phyloP scores from a whole-genome alignment of 176 grass and related monocot species.

The Zea luxurians region DNA sequence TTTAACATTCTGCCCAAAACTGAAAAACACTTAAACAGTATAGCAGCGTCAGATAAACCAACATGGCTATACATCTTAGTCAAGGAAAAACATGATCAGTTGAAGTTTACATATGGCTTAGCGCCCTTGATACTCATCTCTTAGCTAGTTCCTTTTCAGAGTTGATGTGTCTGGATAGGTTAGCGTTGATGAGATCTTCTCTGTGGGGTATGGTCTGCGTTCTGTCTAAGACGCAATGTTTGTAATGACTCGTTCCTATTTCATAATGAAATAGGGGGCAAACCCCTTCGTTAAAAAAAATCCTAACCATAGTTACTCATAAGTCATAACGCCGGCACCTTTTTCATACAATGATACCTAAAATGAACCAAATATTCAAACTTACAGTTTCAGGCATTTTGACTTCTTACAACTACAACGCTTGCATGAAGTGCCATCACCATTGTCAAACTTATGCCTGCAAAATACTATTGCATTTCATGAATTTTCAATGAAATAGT shows the following conservation, averaged over 20 bases:
- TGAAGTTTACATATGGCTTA: too few relatives aligned
- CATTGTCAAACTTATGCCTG: slow-evolving; percentile 78
- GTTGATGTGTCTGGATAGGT: too few relatives aligned
- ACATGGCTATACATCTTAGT: slow-evolving; percentile 4
- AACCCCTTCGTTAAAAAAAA: too few relatives aligned
- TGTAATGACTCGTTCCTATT: too few relatives aligned
- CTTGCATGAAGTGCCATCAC: slow-evolving; percentile 76
- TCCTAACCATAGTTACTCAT: background rate
- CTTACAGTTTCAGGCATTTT: slow-evolving; percentile 98
- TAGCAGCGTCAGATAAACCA: background rate
- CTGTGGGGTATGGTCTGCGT: too few relatives aligned
- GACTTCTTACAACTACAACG: slow-evolving; percentile 99
- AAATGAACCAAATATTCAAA: slow-evolving; percentile 5
- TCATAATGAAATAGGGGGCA: too few relatives aligned
- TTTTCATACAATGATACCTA: background rate
- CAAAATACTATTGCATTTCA: slow-evolving; percentile 35
- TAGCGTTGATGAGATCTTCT: too few relatives aligned
- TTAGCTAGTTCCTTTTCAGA: too few relatives aligned
- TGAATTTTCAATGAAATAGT: slow-evolving; percentile 41
- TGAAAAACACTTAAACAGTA: slow-evolving; percentile 16
- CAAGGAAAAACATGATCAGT: background rate
- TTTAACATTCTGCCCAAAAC: slow-evolving; percentile 28
- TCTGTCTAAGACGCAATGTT: too few relatives aligned
- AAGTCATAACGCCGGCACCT: background rate
- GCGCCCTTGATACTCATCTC: too few relatives aligned